Conservation (phyloP, 1,284 basidiomycete genomes). For the Puccinia polysora region DNA sequence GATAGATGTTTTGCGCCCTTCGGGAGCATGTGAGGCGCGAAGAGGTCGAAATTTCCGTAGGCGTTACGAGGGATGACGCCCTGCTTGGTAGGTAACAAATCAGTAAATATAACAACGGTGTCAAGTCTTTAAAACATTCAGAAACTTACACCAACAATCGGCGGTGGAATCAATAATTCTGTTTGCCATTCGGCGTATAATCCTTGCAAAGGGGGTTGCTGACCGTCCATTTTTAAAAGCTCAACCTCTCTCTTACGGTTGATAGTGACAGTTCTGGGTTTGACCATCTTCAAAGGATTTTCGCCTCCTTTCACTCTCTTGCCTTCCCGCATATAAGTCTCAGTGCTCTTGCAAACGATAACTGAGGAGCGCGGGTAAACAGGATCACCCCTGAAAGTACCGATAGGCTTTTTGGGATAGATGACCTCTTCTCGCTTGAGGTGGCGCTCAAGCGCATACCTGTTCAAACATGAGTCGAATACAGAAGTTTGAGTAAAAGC, state of each 20-base stretch:
- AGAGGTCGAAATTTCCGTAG: constrained; percentile 96
- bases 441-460: constrained; percentile 79
- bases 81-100: constrained; percentile 54
- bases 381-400: constrained; percentile 84
- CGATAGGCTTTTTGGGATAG: constrained; percentile 71
- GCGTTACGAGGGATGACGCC: constrained; percentile 89
- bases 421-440: constrained; percentile 83
- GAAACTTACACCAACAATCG: constrained; percentile 64
- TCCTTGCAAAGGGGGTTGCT: constrained; percentile 70
- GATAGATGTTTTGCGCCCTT: constrained; percentile 78
- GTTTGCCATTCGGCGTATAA: constrained; percentile 84
- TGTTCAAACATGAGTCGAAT: neutral
- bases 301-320: constrained; percentile 64
- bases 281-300: constrained; percentile 82
- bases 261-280: constrained; percentile 77
- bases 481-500: neutral
- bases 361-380: constrained; percentile 86
- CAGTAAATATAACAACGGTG: neutral
- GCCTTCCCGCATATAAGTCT: constrained; percentile 91
- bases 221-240: constrained; percentile 59
- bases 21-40: constrained; percentile 91
- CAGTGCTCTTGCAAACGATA: constrained; percentile 75
- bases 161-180: constrained; percentile 69
- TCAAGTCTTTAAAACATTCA: neutral
- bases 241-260: constrained; percentile 78